A percentile compares a stretch with the other conserved stretches of the same genome.
Conservation (phyloP, 129 eudicot species). For the Helianthus annuus region DNA sequence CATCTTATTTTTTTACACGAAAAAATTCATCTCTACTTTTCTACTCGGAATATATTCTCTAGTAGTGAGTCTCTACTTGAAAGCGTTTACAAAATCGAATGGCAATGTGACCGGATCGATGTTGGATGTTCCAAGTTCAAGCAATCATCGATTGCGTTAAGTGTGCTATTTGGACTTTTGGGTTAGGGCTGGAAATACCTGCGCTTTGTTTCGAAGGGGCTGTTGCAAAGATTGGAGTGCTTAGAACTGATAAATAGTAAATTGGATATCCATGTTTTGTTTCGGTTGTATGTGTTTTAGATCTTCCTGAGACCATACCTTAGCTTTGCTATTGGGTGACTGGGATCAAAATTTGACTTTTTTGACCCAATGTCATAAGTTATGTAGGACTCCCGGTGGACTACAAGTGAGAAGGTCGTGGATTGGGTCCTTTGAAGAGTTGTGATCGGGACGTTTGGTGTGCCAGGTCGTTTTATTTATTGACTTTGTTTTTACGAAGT, state of each 20-base stretch:
- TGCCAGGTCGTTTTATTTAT: slow-evolving; percentile 64
- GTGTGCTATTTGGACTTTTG: slow-evolving; percentile 36
- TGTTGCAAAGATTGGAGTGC: slow-evolving; percentile 11
- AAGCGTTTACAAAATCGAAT: no score
- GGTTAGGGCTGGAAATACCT: slow-evolving; percentile 30
- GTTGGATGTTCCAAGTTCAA: slow-evolving; percentile 16
- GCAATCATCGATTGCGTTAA: slow-evolving; percentile 36
- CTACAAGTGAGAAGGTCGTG: slow-evolving; percentile 83
- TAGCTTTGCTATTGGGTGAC: slow-evolving; percentile 16
- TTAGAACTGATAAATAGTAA: no score
- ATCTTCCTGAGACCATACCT: no score
- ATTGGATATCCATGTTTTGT: no score
- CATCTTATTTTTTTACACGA: no score
- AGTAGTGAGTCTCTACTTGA: no score
- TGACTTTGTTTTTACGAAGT: neutral
- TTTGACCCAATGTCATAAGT: slow-evolving; percentile 49
- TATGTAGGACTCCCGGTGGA: slow-evolving; percentile 65
- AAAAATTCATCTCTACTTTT: no score
- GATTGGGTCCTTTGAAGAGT: slow-evolving; percentile 99
- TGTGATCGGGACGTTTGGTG: slow-evolving; percentile 31
- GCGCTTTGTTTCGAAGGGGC: slow-evolving; percentile 17
- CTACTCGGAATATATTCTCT: no score
- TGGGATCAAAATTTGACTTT: slow-evolving; percentile 47
- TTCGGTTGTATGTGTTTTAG: no score
- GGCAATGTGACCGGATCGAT: no score